These are phyloP conservation scores for Coemansia sp. DNA, from an alignment of 192 early-diverging fungal species.

Conservation along the genomic window DNA sequence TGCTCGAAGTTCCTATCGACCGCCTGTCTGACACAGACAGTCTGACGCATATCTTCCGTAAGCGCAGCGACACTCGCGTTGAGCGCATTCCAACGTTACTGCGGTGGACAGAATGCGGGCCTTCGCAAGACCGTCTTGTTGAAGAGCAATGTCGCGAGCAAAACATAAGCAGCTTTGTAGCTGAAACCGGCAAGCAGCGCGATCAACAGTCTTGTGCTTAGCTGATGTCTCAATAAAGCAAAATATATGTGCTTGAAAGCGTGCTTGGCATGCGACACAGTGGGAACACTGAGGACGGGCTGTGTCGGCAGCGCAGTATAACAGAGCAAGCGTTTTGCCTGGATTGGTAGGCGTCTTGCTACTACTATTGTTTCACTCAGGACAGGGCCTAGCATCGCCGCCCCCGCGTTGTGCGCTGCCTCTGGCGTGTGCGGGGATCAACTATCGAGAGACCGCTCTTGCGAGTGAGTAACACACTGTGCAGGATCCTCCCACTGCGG, in stretches of 20 bases:
- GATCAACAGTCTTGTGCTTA: not conserved
- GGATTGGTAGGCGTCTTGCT: conserved; percentile 7
- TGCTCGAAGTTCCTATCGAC: conserved; percentile 49
- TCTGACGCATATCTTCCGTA: conserved; percentile 28
- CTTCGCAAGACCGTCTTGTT: conserved; percentile 25
- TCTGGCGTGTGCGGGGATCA: conserved; percentile 1
- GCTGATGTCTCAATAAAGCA: conserved; percentile 2
- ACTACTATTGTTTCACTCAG: conserved; percentile 19
- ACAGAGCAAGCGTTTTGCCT: conserved; percentile 8
- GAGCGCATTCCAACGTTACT: conserved; percentile 41
- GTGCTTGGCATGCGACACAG: conserved; percentile 3
- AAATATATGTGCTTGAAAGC: not conserved
- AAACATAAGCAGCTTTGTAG: conserved; percentile 22
- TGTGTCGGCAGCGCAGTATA: not conserved
- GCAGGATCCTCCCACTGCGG: conserved; percentile 2
- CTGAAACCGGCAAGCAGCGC: conserved; percentile 1
- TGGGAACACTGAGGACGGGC: not conserved
- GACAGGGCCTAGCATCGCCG: not conserved
- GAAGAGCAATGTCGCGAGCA: conserved; percentile 38
- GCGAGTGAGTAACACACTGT: conserved; percentile 39
- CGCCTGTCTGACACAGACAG: conserved; percentile 29
- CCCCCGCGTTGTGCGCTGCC: not conserved
- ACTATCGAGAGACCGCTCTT: conserved; percentile 1
- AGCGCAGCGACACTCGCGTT: conserved; percentile 27
- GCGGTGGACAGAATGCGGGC: conserved; percentile 32